These are phyloP conservation scores for Boletus semigastroideus DNA, from an alignment of 1,284 basidiomycete species.

Conservation along the genomic window DNA sequence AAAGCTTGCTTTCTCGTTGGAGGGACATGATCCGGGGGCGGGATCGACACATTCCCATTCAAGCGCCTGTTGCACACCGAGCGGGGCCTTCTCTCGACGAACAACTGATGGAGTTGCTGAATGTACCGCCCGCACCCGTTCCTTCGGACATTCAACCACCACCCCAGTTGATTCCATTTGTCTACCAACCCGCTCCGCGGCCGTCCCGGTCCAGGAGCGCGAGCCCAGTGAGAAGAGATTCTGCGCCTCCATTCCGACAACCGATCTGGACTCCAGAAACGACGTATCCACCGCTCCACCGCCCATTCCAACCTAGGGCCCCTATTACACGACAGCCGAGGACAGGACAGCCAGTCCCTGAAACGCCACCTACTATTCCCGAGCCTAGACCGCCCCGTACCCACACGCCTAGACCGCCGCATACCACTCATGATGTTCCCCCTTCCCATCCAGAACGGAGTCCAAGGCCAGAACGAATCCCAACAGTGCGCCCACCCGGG, in stretches of 20 bases:
- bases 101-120: constrained; percentile 58
- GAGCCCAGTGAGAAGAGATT: constrained; percentile 34
- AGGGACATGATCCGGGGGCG: constrained; percentile 19
- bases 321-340: constrained; percentile 11
- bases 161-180: constrained; percentile 53
- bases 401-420: constrained; percentile 12
- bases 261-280: constrained; percentile 23
- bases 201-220: constrained; percentile 44
- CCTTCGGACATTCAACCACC: constrained; percentile 47
- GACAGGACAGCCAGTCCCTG: constrained; percentile 2
- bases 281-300: constrained; percentile 14
- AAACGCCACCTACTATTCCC: constrained; percentile 13
- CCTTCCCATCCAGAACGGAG: constrained; percentile 7
- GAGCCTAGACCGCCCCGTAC: not conserved
- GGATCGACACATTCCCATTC: constrained; percentile 32
- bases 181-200: constrained; percentile 48
- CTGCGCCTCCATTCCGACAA: constrained; percentile 24
- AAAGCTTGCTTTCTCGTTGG: constrained; percentile 28
- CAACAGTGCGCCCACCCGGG: constrained; percentile 23
- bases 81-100: constrained; percentile 54
- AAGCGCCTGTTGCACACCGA: constrained; percentile 42
- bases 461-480: constrained; percentile 23
- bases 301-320: constrained; percentile 1
- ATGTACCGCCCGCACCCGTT: constrained; percentile 40
- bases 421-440: constrained; percentile 9